Percentiles rank a stretch among this genome's conserved stretches.
These are phyloP conservation scores for Aristolochia fimbriata DNA, from an alignment of 164 flowering plant genomes.

Conservation along the genomic window DNA sequence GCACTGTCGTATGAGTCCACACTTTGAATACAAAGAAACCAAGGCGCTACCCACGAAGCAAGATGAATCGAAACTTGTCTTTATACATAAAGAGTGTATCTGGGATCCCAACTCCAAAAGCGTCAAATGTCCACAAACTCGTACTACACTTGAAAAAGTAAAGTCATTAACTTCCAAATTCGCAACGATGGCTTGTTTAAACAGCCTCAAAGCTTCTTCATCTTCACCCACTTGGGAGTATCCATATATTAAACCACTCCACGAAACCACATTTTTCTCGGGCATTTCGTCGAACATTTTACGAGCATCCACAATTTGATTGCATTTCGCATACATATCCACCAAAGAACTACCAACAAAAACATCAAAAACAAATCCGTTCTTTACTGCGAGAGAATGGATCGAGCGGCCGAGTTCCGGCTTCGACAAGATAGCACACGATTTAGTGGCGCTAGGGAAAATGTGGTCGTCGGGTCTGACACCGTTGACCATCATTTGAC, in stretches of 20 bases:
- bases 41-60: slow-evolving; percentile 74
- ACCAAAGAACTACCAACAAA: slow-evolving; percentile 77
- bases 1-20: slow-evolving; percentile 63
- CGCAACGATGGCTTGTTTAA: slow-evolving; percentile 45
- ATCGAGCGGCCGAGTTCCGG: slow-evolving; percentile 39
- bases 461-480: slow-evolving; percentile 53
- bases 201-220: slow-evolving; percentile 71
- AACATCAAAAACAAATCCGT: slow-evolving; percentile 54
- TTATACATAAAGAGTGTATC: slow-evolving; percentile 64
- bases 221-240: slow-evolving; percentile 59
- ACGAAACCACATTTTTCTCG: slow-evolving; percentile 79
- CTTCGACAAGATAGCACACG: slow-evolving; percentile 41
- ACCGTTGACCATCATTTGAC: slow-evolving; percentile 34
- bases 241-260: slow-evolving; percentile 92
- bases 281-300: slow-evolving; percentile 79
- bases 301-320: slow-evolving; percentile 44
- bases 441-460: slow-evolving; percentile 56
- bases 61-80: slow-evolving; percentile 48
- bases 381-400: slow-evolving; percentile 48
- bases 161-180: slow-evolving; percentile 75
- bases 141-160: slow-evolving; percentile 65
- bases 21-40: slow-evolving; percentile 68
- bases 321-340: slow-evolving; percentile 85
- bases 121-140: slow-evolving; percentile 63
- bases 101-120: slow-evolving; percentile 67